Evolutionary conservation across 2,329 filamentous ascomycete species (phyloP).

Genomic region (Celoporthe dispersa): DNA sequence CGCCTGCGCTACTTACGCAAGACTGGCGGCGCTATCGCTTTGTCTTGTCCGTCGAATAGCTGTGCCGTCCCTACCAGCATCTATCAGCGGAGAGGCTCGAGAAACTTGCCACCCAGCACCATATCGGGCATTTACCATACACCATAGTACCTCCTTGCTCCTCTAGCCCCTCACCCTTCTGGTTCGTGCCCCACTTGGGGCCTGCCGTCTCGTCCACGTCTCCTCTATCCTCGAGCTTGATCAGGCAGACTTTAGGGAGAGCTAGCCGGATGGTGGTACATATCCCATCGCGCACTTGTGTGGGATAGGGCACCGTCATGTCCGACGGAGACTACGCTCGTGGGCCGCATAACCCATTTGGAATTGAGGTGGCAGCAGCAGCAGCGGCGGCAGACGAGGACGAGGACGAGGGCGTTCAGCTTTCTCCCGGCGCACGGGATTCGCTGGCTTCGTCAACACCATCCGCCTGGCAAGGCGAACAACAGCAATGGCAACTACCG

Average conservation of each 20-base stretch:
- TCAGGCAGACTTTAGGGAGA: not conserved
- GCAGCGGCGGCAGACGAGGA: constrained; percentile 11
- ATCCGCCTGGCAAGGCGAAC: not conserved
- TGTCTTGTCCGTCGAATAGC: not conserved
- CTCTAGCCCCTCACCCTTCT: not conserved
- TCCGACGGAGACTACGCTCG: constrained; percentile 27
- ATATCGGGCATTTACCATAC: too few species aligned
- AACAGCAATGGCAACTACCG: not conserved
- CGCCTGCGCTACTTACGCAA: constrained; percentile 1
- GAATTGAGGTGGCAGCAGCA: constrained; percentile 3
- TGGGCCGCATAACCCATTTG: constrained; percentile 12
- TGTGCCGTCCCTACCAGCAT: not conserved
- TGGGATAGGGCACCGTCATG: constrained; percentile 27
- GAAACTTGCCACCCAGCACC: not conserved
- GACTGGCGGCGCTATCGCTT: constrained; percentile 1
- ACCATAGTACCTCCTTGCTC: not conserved
- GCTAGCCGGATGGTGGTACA: constrained; percentile 10
- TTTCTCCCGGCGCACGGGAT: not conserved
- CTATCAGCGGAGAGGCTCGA: too few species aligned
- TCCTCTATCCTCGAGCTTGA: not conserved
- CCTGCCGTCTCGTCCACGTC: constrained; percentile 12
- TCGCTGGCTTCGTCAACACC: not conserved
- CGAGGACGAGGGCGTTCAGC: constrained; percentile 8
- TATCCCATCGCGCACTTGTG: not conserved
- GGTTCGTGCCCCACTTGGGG: not conserved